A percentile compares a stretch with the other conserved stretches of the same genome.
These are phyloP conservation scores for Brassica napus DNA, from an alignment of 345 rosid genomes.

Conservation along the genomic window Da-Ae NC_063435.1:8049501-8050000, in stretches of 20 bases:
- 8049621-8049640: not conserved
- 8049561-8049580: not conserved
- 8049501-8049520: not conserved
- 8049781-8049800: not conserved
- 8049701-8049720: slow-evolving; percentile 32
- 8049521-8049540: not conserved
- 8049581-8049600: not conserved
- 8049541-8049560: slow-evolving; percentile 30
- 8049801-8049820: not conserved
- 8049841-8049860: slow-evolving; percentile 1
- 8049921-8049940: not conserved
- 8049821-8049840: slow-evolving; percentile 1
- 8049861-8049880: not conserved
- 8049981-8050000: not conserved
- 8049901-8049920: not conserved
- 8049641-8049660: slow-evolving; percentile 9
- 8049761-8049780: not conserved
- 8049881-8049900: not conserved
- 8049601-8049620: not conserved
- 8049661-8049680: slow-evolving; percentile 6
- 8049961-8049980: not conserved
- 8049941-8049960: not conserved
- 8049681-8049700: slow-evolving; percentile 4
- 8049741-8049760: not conserved
- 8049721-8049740: not conserved